Conservation (phyloP, 805 yeast genomes). For the Candida taoyuanica region DNA sequence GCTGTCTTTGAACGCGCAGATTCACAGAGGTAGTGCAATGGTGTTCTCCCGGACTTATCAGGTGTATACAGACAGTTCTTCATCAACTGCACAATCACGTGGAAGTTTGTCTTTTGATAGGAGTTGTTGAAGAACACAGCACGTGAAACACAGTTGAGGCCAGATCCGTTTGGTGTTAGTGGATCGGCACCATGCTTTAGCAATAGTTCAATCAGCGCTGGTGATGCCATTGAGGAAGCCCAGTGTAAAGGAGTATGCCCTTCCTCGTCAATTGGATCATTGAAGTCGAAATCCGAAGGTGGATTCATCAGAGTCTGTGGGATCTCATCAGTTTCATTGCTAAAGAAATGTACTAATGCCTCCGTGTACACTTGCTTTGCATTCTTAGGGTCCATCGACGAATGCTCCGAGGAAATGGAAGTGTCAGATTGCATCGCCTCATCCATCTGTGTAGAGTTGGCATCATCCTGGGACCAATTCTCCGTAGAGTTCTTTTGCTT, state of each 20-base stretch:
- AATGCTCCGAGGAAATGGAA: slow-evolving; percentile 38
- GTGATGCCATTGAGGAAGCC: slow-evolving; percentile 78
- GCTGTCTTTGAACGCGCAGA: slow-evolving; percentile 44
- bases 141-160: slow-evolving; percentile 68
- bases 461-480: slow-evolving; percentile 32
- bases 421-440: slow-evolving; percentile 34
- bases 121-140: slow-evolving; percentile 70
- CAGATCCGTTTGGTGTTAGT: slow-evolving; percentile 44
- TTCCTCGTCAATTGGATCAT: slow-evolving; percentile 69
- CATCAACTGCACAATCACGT: slow-evolving; percentile 51
- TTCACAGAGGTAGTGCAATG: slow-evolving; percentile 64
- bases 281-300: slow-evolving; percentile 59
- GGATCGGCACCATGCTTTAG: slow-evolving; percentile 61
- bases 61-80: slow-evolving; percentile 66
- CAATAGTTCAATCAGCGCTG: slow-evolving; percentile 53
- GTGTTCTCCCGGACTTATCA: slow-evolving; percentile 67
- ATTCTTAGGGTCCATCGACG: slow-evolving; percentile 17
- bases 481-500: slow-evolving; percentile 25
- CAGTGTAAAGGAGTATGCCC: slow-evolving; percentile 82
- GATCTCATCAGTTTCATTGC: slow-evolving; percentile 32
- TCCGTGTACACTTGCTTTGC: slow-evolving; percentile 35
- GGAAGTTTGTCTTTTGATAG: slow-evolving; percentile 56
- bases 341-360: slow-evolving; percentile 45
- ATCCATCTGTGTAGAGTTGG: slow-evolving; percentile 26
- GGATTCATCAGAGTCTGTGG: slow-evolving; percentile 43